Evolutionary conservation across 1,284 basidiomycete species (phyloP).

Genomic region (Volvariella surrecta): DNA sequence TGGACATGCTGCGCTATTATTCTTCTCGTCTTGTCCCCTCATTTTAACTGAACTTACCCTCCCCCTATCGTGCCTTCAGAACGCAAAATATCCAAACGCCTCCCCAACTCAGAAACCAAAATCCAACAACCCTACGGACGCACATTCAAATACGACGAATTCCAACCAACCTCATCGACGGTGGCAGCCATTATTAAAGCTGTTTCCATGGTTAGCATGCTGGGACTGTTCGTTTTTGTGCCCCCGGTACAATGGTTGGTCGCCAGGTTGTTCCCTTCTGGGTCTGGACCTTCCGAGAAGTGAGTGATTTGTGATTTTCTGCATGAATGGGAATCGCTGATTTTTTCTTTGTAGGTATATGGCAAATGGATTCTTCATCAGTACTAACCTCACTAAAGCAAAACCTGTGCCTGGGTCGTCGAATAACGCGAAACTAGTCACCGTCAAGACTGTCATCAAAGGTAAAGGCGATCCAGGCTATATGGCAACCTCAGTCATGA

Average conservation of each 20-base stretch:
- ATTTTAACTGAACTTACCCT: too few relatives aligned
- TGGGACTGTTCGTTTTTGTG: conserved; percentile 24
- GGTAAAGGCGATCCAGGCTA: conserved; percentile 81
- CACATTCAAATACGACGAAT: conserved; percentile 71
- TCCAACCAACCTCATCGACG: conserved; percentile 34
- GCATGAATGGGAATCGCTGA: background rate
- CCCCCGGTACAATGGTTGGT: conserved; percentile 45
- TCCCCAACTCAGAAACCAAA: too few relatives aligned
- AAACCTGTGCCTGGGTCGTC: conserved; percentile 22
- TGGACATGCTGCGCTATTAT: too few relatives aligned
- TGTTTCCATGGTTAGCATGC: conserved; percentile 26
- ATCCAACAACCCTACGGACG: conserved; percentile 34
- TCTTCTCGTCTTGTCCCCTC: too few relatives aligned
- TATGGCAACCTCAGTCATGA: conserved; percentile 64
- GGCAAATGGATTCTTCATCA: conserved; percentile 45
- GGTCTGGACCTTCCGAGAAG: conserved; percentile 57
- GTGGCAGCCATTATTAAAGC: conserved; percentile 35
- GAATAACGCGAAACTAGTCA: conserved; percentile 21
- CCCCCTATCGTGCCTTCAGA: background rate
- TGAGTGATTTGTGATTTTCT: conserved; percentile 17
- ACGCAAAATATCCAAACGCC: too few relatives aligned
- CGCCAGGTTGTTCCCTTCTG: conserved; percentile 44
- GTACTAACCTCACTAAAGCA: conserved; percentile 31
- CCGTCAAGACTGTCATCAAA: conserved; percentile 49
- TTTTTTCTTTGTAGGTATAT: conserved; percentile 38